Evolutionary conservation across 768 basidiomycete species (phyloP), one percentile per base, ranked within the genome.

Genomic region (Podaxis sp.): DNA sequence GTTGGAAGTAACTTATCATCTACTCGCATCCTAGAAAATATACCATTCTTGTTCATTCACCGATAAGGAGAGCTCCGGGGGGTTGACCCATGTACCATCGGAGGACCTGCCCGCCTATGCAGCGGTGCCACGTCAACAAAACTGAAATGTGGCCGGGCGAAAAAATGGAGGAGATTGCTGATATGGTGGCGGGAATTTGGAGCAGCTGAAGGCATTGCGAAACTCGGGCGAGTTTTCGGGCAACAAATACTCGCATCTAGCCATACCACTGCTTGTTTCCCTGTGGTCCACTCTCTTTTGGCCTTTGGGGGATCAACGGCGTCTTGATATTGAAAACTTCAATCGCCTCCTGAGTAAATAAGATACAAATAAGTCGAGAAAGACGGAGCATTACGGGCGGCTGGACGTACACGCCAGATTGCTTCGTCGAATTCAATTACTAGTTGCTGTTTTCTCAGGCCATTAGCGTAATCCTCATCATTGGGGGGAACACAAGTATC

Each of bases 391-490:
- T 18, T 47, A 60, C n/a, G 46, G 11, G 42, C 18, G 28, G 36
- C 40, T 23, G n/a, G 13, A 70, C 80, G 52, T 64, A 94, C 95
- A 83, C 81, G 74, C 95, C 95, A 99, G 0, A 89, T 88, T 3
- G 85, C 82, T 85, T 91, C 88, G 65, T 96, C 95, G 66, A 98
- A 87, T 71, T 98, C 95, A 64, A 97, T 79, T 0, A 99, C 90
- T 63, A 93, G 83, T 71, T 99, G 96, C 48, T 85, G 83, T 68
- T 90, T 93, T 63, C 79, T 79, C 38, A 91, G 75, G 1, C 89
- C 87, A 0, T 78, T 76, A 1, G 73, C 74, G 62, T 87, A 87
- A 64, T 92, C 88, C 21, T 86, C 79, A 57, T 84, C 77, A 14
- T 74, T 80, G 0, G 91, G 89, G 25, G 81, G 76, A 62, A 88